Percentiles rank a stretch among this genome's conserved stretches.
These are phyloP conservation scores for Fusarium nygamai DNA, from an alignment of 2,329 filamentous ascomycete genomes.

Conservation along the genomic window DNA sequence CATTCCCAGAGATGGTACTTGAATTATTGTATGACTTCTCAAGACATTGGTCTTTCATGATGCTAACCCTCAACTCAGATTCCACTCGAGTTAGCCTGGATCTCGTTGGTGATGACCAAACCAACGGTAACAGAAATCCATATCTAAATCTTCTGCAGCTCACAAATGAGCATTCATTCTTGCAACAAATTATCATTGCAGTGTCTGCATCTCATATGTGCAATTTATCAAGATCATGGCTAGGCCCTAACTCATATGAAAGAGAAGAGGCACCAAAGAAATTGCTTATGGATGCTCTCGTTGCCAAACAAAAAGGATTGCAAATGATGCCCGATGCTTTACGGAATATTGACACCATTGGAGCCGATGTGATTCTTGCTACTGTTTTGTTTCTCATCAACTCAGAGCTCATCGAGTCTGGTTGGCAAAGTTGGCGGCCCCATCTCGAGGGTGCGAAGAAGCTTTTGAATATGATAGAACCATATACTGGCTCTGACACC, in stretches of 20 bases:
- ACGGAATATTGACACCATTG: conserved; percentile 48
- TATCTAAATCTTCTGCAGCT: conserved; percentile 56
- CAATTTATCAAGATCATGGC: conserved; percentile 42
- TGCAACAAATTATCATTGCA: conserved; percentile 58
- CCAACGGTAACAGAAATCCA: conserved; percentile 53
- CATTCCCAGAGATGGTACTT: conserved; percentile 54
- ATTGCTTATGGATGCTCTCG: conserved; percentile 53
- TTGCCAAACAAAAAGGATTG: conserved; percentile 56
- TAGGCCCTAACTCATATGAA: conserved; percentile 42
- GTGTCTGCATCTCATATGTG: conserved; percentile 59
- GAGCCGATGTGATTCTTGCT: conserved; percentile 54
- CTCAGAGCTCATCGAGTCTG: conserved; percentile 60
- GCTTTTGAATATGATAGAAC: conserved; percentile 53
- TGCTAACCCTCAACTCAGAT: conserved; percentile 47
- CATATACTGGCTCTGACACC: conserved; percentile 45
- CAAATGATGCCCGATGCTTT: conserved; percentile 52
- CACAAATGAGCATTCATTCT: conserved; percentile 50
- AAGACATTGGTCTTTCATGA: neutral
- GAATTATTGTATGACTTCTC: conserved; percentile 48
- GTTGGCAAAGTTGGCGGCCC: conserved; percentile 56
- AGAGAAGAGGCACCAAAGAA: conserved; percentile 44
- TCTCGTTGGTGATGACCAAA: conserved; percentile 57
- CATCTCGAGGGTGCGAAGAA: conserved; percentile 57
- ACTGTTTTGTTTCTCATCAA: conserved; percentile 61
- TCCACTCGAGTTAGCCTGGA: conserved; percentile 60